Evolutionary conservation across 1,139 yeast genomes (phyloP).

Genomic region (Meyerozyma carpophila): DNA sequence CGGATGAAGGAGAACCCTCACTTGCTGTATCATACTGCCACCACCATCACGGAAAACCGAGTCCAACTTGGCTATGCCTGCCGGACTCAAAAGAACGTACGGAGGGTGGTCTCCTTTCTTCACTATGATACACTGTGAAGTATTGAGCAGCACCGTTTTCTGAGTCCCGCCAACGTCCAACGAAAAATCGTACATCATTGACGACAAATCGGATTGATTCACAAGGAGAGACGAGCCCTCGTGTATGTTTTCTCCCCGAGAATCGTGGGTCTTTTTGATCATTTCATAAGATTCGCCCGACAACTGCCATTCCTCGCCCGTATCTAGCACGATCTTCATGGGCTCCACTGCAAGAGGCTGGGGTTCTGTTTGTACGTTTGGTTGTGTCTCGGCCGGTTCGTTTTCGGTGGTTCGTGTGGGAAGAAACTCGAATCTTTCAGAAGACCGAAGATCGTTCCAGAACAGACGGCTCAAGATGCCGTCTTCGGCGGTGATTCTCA

Average conservation of each 20-base stretch:
- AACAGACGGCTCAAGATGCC: conserved; percentile 25
- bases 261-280: conserved; percentile 7
- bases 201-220: conserved; percentile 19
- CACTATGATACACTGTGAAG: conserved; percentile 41
- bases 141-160: conserved; percentile 20
- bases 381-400: neutral
- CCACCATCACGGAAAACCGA: neutral
- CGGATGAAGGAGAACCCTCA: neutral
- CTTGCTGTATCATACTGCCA: neutral
- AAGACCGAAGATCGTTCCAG: conserved; percentile 22
- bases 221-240: conserved; percentile 14
- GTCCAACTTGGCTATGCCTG: conserved; percentile 28
- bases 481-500: conserved; percentile 12
- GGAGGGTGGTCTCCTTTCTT: conserved; percentile 31
- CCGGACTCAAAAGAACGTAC: conserved; percentile 31
- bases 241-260: conserved; percentile 3
- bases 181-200: conserved; percentile 17
- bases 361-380: neutral
- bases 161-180: conserved; percentile 8
- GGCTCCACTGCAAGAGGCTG: conserved; percentile 17
- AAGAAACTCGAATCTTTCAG: conserved; percentile 18
- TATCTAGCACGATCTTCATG: conserved; percentile 17
- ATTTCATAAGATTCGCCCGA: conserved; percentile 24
- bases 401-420: conserved; percentile 9
- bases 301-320: conserved; percentile 22